phyloP scores from a whole-genome alignment of 225 moss, liverwort and hornwort species.

The Bryum argenteum region DNA sequence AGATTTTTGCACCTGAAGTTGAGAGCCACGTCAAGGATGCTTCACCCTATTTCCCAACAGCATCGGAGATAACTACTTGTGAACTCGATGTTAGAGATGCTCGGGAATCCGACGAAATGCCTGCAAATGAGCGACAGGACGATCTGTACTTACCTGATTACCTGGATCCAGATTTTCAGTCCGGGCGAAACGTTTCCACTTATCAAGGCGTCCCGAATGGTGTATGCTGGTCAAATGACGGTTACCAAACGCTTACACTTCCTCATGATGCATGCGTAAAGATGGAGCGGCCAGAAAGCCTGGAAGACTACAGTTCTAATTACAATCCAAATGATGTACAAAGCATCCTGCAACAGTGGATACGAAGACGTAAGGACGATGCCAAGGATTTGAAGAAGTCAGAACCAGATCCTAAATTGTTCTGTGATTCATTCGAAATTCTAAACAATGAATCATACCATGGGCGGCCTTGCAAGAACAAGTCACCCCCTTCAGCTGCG shows the following conservation, averaged over 20 bases:
- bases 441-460: constrained; percentile 11
- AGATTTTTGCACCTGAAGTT: constrained; percentile 24
- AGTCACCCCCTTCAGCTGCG: constrained; percentile 15
- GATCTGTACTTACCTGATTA: constrained; percentile 15
- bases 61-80: constrained; percentile 48
- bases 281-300: neutral
- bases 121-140: constrained; percentile 16
- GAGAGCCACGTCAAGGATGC: constrained; percentile 28
- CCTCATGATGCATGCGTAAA: constrained; percentile 5
- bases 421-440: constrained; percentile 23
- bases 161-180: constrained; percentile 16
- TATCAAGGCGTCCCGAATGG: constrained; percentile 29
- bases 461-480: constrained; percentile 14
- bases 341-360: constrained; percentile 34
- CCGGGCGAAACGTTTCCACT: constrained; percentile 22
- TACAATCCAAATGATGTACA: constrained; percentile 26
- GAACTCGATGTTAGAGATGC: constrained; percentile 24
- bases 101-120: constrained; percentile 3
- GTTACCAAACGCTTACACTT: constrained; percentile 5
- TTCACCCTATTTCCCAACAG: constrained; percentile 58
- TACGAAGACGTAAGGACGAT: constrained; percentile 35
- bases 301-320: constrained; percentile 21
- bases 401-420: constrained; percentile 18
- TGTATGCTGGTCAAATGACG: constrained; percentile 28
- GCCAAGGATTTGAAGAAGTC: constrained; percentile 25